Percentiles rank a stretch among this genome's conserved stretches.
Evolutionary conservation across 768 basidiomycete genomes (phyloP).

Genomic region (Amanita jacksonii): DNA sequence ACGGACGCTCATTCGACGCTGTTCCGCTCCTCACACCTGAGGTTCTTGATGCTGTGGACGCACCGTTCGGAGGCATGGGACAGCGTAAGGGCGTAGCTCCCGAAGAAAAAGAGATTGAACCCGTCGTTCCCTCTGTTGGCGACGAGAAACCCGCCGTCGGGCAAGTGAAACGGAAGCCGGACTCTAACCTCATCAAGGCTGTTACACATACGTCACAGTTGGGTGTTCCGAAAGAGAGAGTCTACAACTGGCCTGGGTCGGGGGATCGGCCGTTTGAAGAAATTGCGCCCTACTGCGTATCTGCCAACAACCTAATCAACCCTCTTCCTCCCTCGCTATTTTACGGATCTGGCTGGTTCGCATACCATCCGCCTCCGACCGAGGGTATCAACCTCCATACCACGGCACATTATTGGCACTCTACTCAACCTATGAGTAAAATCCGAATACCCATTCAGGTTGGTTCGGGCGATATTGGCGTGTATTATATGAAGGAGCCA

Average conservation of each 20-base stretch:
- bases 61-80: slow-evolving; percentile 80
- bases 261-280: slow-evolving; percentile 50
- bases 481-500: slow-evolving; percentile 83
- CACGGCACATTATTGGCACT: slow-evolving; percentile 85
- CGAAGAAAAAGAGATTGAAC: slow-evolving; percentile 14
- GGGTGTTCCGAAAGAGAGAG: slow-evolving; percentile 62
- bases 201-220: slow-evolving; percentile 28
- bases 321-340: slow-evolving; percentile 92
- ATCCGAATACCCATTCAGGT: slow-evolving; percentile 78
- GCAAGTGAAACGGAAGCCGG: slow-evolving; percentile 17
- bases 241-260: slow-evolving; percentile 50
- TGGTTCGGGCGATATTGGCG: slow-evolving; percentile 84
- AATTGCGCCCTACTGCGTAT: slow-evolving; percentile 84
- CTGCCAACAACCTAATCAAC: slow-evolving; percentile 97
- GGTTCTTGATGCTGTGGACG: slow-evolving; percentile 34
- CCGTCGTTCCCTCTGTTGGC: slow-evolving; percentile 9
- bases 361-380: slow-evolving; percentile 50
- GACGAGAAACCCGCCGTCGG: slow-evolving; percentile 11
- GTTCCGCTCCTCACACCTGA: slow-evolving; percentile 33
- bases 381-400: slow-evolving; percentile 36
- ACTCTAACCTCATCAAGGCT: slow-evolving; percentile 11
- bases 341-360: slow-evolving; percentile 87
- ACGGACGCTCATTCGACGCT: slow-evolving; percentile 55
- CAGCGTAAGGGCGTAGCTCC: slow-evolving; percentile 68
- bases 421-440: slow-evolving; percentile 74